Evolutionary conservation across 108 stramenopile genomes (phyloP).

Genomic region (Schizochytrium sp.): DNA sequence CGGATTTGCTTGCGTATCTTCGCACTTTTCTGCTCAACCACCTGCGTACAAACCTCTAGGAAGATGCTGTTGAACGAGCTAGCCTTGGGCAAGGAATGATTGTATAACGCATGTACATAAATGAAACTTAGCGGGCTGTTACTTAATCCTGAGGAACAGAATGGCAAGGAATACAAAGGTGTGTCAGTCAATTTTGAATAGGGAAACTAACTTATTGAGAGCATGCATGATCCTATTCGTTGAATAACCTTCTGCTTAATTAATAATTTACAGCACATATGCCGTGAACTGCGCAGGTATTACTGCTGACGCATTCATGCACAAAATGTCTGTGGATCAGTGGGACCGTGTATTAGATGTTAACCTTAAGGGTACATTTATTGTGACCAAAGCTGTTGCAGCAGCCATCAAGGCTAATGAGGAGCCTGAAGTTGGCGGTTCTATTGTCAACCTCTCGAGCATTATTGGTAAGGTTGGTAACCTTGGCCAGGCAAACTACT

Average conservation of each 20-base stretch:
- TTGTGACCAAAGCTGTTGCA: conserved; percentile 76
- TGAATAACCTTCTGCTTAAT: neutral
- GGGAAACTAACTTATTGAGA: no score
- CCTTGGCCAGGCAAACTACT: conserved; percentile 91
- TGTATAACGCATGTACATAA: no score
- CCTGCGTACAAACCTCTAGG: no score
- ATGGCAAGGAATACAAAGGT: no score
- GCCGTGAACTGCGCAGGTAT: conserved; percentile 84
- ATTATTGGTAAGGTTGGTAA: conserved; percentile 82
- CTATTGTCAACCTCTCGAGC: conserved; percentile 84
- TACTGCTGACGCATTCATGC: conserved; percentile 78
- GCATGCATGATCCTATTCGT: conserved; percentile 62
- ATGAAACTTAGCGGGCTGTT: no score
- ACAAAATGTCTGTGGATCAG: conserved; percentile 72
- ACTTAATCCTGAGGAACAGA: no score
- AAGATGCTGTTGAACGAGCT: no score
- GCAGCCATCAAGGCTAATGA: conserved; percentile 47
- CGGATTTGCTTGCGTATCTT: no score
- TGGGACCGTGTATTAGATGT: conserved; percentile 75
- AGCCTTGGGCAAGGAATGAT: no score
- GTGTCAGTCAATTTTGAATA: no score
- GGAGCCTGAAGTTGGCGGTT: conserved; percentile 63
- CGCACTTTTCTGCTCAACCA: no score
- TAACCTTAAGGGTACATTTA: conserved; percentile 76
- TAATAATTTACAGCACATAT: neutral